Evolutionary conservation across 371 early-diverging fungal genomes (phyloP).

Genomic region (Mortierella sp.): DNA sequence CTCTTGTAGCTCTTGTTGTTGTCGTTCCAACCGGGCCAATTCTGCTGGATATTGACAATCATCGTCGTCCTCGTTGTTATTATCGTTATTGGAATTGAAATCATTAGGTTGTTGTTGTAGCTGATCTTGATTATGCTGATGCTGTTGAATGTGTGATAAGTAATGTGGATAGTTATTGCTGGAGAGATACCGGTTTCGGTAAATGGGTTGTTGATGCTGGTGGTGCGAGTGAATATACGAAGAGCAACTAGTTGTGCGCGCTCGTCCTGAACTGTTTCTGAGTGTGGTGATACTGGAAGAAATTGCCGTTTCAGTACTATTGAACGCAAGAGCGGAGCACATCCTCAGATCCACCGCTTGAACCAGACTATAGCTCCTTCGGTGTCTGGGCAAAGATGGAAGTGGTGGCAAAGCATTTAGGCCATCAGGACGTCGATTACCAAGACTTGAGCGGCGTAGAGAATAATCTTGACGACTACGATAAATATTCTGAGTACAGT

Average conservation of each 20-base stretch:
- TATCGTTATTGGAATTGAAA: neutral
- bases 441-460: constrained; percentile 9
- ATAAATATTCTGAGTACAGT: neutral
- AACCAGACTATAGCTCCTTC: constrained; percentile 33
- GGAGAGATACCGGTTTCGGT: constrained; percentile 26
- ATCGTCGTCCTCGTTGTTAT: neutral
- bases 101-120: constrained; percentile 7
- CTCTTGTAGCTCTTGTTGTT: constrained; percentile 37
- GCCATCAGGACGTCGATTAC: neutral
- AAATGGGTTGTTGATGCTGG: constrained; percentile 21
- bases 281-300: neutral
- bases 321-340: neutral
- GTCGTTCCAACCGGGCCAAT: constrained; percentile 18
- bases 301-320: neutral
- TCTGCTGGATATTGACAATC: constrained; percentile 11
- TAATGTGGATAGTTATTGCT: constrained; percentile 22
- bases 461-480: neutral
- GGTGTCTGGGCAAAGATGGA: constrained; percentile 18
- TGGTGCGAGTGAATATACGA: constrained; percentile 4
- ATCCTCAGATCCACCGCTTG: constrained; percentile 16
- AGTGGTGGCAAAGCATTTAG: constrained; percentile 12
- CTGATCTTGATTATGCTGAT: neutral
- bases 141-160: constrained; percentile 18
- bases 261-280: neutral
- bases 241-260: constrained; percentile 2